Conservation (phyloP, 768 basidiomycete genomes). For the Lactarius tabidus region DNA sequence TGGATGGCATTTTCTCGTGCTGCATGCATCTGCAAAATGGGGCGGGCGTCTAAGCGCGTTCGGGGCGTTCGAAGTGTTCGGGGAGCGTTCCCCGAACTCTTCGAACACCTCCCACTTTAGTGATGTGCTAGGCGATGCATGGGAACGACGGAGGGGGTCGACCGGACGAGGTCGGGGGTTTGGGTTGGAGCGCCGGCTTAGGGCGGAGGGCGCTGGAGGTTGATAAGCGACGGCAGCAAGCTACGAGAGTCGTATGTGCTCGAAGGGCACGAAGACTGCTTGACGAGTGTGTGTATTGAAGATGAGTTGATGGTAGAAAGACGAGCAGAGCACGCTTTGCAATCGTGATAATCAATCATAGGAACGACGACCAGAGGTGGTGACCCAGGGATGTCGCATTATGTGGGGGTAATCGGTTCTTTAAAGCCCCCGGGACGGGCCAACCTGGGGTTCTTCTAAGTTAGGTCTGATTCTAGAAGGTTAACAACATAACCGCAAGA, state of each 20-base stretch:
- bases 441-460: too few relatives aligned
- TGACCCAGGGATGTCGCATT: constrained; percentile 20
- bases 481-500: too few relatives aligned
- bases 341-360: neutral
- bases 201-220: neutral
- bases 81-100: too few relatives aligned
- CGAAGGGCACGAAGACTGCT: neutral
- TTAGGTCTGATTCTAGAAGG: too few relatives aligned
- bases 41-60: too few relatives aligned
- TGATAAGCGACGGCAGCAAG: neutral
- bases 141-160: constrained; percentile 43
- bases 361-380: neutral
- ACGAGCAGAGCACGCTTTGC: neutral
- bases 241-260: neutral
- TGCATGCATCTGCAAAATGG: too few relatives aligned
- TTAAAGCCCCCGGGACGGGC: too few relatives aligned
- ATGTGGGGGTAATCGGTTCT: too few relatives aligned
- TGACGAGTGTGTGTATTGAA: neutral
- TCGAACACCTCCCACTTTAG: too few relatives aligned
- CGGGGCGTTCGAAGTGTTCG: too few relatives aligned
- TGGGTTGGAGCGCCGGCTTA: neutral
- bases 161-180: neutral
- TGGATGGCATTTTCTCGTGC: constrained; percentile 56
- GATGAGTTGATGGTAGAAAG: neutral
- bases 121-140: constrained; percentile 83